Base-by-base conservation (phyloP, 2,329 filamentous ascomycete species). In the Alternaria incomplexa region DNA sequence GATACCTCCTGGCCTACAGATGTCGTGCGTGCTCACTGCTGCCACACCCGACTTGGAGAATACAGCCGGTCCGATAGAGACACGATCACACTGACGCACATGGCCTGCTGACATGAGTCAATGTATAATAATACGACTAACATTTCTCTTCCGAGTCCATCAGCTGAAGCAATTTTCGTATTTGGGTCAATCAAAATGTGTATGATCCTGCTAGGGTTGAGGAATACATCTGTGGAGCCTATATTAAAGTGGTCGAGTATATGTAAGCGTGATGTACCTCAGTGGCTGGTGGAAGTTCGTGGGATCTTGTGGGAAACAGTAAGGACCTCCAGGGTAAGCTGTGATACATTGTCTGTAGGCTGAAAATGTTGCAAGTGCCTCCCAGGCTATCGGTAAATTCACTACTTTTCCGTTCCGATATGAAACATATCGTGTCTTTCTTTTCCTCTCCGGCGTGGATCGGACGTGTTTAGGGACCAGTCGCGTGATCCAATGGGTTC, bases 51-150 rank as follows among this genome's bases (percentile, higher is more conserved):
- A n/a, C 7, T n/a, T 36, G 15, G 9, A n/a, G 3, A n/a, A 9
- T 36, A n/a, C 8, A 4, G 1, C 2, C 3, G 1, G 3, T 10
- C 4, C 9, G 15, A 36, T 36, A 3, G 32, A 36, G 1, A 4
- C 4, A n/a, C 8, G 7, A 36, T 36, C 32, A n/a, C 32, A 5
- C 8, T 9, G 8, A 9, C 32, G 32, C 15, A n/a, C 8, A 40
- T 4, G 2, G 32, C 1, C 8, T 40, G 3, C 32, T n/a, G 15
- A 5, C 4, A 40, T n/a, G 7, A 40, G 15, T 40, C 32, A 40
- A 40, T n/a, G 15, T 5, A n/a, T 2, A 40, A 10, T 5, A 10
- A 40, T n/a, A 0, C 4, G 15, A 2, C 32, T 3, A 40, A 40
- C 8, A 3, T 1, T 8, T 10, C 32, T 0, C 4, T 40, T 40